phyloP scores from a whole-genome alignment of 768 basidiomycete genomes.

The Aureoboletus auriporus region DNA sequence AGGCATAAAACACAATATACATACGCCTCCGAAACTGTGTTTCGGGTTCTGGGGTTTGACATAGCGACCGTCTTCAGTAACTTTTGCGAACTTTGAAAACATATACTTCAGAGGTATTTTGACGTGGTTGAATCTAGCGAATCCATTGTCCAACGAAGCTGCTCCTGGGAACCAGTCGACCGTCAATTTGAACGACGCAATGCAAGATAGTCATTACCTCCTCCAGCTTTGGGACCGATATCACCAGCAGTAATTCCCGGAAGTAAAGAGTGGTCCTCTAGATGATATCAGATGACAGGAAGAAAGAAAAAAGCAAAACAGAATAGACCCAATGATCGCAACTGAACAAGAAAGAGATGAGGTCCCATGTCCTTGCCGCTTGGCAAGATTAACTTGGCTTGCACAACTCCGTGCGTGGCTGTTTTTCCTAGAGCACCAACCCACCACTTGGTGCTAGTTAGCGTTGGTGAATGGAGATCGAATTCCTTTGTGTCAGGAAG shows the following conservation, averaged over 20 bases:
- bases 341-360: slow-evolving; percentile 70
- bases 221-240: slow-evolving; percentile 42
- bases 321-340: slow-evolving; percentile 54
- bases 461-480: slow-evolving; percentile 69
- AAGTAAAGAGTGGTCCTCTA: slow-evolving; percentile 57
- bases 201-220: slow-evolving; percentile 24
- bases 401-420: slow-evolving; percentile 71
- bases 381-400: slow-evolving; percentile 69
- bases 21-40: slow-evolving; percentile 69
- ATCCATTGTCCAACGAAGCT: slow-evolving; percentile 61
- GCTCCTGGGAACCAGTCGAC: slow-evolving; percentile 37
- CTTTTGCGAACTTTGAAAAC: slow-evolving; percentile 70
- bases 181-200: background rate
- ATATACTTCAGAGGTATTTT: slow-evolving; percentile 67
- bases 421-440: slow-evolving; percentile 69
- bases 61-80: slow-evolving; percentile 63
- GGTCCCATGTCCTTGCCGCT: slow-evolving; percentile 60
- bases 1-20: slow-evolving; percentile 18
- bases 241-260: slow-evolving; percentile 67
- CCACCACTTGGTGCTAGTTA: slow-evolving; percentile 84
- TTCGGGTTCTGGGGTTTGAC: slow-evolving; percentile 67
- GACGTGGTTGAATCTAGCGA: slow-evolving; percentile 59
- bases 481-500: slow-evolving; percentile 64
- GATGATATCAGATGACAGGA: background rate
- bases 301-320: background rate